phyloP scores from a whole-genome alignment of 2,329 filamentous ascomycete genomes.

The Teratosphaeria destructans region DNA sequence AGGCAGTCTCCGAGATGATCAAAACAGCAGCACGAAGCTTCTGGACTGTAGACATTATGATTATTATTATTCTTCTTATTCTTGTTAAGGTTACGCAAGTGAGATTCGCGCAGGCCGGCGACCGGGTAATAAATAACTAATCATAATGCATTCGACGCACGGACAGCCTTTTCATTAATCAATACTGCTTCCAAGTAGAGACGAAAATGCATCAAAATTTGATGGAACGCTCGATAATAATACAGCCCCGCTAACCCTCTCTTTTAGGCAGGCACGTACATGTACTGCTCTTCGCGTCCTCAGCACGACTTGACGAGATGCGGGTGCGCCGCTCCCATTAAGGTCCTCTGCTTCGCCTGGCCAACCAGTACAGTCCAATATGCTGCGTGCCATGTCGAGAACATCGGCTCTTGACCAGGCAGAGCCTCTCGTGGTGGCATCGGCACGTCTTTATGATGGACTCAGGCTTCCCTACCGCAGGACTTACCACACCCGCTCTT shows the following conservation, averaged over 20 bases:
- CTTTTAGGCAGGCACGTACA: background rate
- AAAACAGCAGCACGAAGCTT: slow-evolving; percentile 65
- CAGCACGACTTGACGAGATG: background rate
- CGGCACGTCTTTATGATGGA: slow-evolving; percentile 80
- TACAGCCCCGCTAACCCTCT: background rate
- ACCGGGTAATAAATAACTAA: background rate
- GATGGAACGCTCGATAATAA: too few relatives aligned
- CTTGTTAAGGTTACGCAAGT: background rate
- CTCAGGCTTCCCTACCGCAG: slow-evolving; percentile 61
- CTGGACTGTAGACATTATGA: background rate
- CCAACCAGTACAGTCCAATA: background rate
- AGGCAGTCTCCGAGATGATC: slow-evolving; percentile 83
- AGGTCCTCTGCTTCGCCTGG: too few relatives aligned
- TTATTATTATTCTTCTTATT: background rate
- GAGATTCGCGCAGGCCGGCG: background rate
- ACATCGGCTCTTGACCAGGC: background rate
- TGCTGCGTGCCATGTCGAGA: background rate
- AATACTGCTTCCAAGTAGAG: too few relatives aligned
- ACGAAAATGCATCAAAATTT: too few relatives aligned
- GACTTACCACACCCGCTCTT: slow-evolving; percentile 60
- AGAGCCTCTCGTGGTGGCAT: slow-evolving; percentile 48
- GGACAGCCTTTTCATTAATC: background rate
- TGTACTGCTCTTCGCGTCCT: background rate
- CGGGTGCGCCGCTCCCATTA: too few relatives aligned
- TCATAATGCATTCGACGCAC: background rate